Evolutionary conservation across 2,329 filamentous ascomycete species (phyloP), one percentile per base, ranked within the genome.

Genomic region (Podosphaera xanthii): DNA sequence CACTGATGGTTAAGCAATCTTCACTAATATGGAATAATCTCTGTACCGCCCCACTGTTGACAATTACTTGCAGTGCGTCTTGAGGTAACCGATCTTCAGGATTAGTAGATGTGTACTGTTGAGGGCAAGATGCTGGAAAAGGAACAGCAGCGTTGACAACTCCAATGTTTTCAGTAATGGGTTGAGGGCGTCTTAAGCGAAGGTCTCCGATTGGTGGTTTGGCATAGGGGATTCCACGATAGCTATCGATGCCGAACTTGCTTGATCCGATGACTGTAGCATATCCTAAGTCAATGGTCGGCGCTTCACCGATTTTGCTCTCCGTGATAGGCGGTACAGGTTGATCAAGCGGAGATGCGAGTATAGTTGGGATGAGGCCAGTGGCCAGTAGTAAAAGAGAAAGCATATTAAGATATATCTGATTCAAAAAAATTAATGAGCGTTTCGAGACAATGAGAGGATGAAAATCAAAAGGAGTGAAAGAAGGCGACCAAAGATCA

Each of bases 221-320:
- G 1, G 86, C 85, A 66, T 82, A 92, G 2, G 86, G 86, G 59
- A 92, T 87, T 31, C 82, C 85, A 52, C 62, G 62, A 58, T 63
- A 64, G 5, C 61, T 63, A 31, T 64, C 63, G 42, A 64, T 60
- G 59, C 5, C 59, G 48, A 10, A 59, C 22, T 46, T 58, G 59
- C 48, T 35, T 44, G 62, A 63, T 48, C 62, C 61, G 22, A 64
- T 42, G 10, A 64, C 50, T 14, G 57, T 64, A 4, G 58, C 58
- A n/a, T 38, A 50, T 6, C 35, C 35, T 1, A 40, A 35, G 10
- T 50, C 38, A 10, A 59, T 59, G 4, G 50, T 46, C 4, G 50
- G 50, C 5, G 10, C 30, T 9, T 35, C 30, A 2, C 50, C n/a
- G 33, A 33, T 9, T 2, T 54, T 31, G 33, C 8, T 31, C 3